Evolutionary conservation across 805 yeast species (phyloP).

Genomic region (Suhomyces pyralidae): DNA sequence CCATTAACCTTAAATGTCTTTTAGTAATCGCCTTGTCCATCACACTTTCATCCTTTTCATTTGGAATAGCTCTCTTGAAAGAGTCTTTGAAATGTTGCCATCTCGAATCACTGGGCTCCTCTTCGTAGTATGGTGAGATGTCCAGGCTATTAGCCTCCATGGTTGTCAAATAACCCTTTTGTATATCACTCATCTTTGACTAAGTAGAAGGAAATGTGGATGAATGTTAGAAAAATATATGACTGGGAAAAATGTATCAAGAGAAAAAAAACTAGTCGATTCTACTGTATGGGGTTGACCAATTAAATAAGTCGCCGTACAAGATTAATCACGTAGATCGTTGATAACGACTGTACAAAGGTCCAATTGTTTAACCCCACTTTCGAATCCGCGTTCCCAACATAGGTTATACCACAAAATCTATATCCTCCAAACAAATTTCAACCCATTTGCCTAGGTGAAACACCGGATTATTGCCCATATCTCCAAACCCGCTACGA

Average conservation of each 20-base stretch:
- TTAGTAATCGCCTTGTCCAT: conserved; percentile 9
- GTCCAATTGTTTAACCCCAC: not conserved
- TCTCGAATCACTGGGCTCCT: conserved; percentile 2
- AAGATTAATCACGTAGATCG: not conserved
- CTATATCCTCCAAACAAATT: not conserved
- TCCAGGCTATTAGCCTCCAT: conserved; percentile 4
- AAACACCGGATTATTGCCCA: not conserved
- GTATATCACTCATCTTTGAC: conserved; percentile 2
- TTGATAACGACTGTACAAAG: not conserved
- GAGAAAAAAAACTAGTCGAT: not conserved
- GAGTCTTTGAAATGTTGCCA: conserved; percentile 22
- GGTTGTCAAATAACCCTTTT: not conserved
- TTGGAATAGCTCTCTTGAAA: conserved; percentile 17
- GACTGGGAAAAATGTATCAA: not conserved
- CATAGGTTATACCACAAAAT: not conserved
- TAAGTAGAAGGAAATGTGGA: not conserved
- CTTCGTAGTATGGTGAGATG: conserved; percentile 6
- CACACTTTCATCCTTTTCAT: conserved; percentile 4
- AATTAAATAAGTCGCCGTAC: not conserved
- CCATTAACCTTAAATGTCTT: conserved; percentile 28
- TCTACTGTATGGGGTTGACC: not conserved
- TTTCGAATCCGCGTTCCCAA: not conserved
- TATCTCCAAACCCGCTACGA: not conserved
- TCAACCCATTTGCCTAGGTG: not conserved
- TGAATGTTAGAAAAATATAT: not conserved